Base-by-base conservation (phyloP, 441 rosid species). In the Pelargonium exstipulatum region DNA sequence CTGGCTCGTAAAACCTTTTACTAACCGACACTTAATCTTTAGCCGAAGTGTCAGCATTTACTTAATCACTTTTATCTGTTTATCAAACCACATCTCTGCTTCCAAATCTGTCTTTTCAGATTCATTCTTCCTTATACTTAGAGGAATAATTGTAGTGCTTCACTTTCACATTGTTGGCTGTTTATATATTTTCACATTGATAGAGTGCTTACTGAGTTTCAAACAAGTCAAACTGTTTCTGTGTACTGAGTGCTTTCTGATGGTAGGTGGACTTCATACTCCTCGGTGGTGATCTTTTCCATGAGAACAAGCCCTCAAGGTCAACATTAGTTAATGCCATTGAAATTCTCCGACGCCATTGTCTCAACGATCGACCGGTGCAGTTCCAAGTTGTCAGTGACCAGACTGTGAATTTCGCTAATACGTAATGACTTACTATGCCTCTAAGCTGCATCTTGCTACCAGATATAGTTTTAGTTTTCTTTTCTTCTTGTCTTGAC, bases 311-410 rank as follows among this genome's bases (percentile, higher is more conserved):
- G 82, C 99, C 99, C 67, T 95, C 99, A 7, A 83, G 99, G 84
- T 76, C 96, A 9, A 95, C 97, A 69, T 83, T 95, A 61, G 96
- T 95, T 20, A 95, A 86, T 86, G 85, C 96, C 71, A 95, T 91
- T 74, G 99, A 95, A 84, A 91, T 91, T 82, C 99, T 95, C 37
- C 99, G 99, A 63, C 91, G 85, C 64, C 87, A 95, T 71, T 90
- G 97, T 77, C 91, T 95, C 64, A 91, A 87, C 69, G 95, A 95
- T 80, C 87, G 16, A 66, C 96, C 97, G 1, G 96, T 95, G 74
- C 96, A 88, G 83, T 95, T 95, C 76, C 95, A 95, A 90, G 96
- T 91, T 69, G 97, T 95, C 77, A 95, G 99, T 26, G 99, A 95
- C 74, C 99, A 95, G 91, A 86, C 96, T 18, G 73, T 91, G 51